Evolutionary conservation across 2,329 filamentous ascomycete genomes (phyloP).

Genomic region (Xylariaceae sp.): DNA sequence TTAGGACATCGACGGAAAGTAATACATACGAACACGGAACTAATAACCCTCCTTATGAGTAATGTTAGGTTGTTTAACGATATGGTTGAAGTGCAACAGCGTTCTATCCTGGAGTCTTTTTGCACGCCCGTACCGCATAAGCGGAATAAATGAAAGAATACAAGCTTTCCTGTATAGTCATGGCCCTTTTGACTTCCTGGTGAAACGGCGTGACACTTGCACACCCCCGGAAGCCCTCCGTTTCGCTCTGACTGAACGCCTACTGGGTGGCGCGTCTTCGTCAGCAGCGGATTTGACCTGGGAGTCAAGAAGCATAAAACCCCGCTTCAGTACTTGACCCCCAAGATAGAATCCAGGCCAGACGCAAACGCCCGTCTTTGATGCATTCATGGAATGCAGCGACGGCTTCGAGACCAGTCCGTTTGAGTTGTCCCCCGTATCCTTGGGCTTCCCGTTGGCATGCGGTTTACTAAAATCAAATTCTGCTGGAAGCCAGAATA

Average conservation of each 20-base stretch:
- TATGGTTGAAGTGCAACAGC: constrained; percentile 14
- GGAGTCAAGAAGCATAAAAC: constrained; percentile 26
- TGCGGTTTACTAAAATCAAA: constrained; percentile 14
- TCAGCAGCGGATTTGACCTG: constrained; percentile 15
- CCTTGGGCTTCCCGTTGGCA: constrained; percentile 5
- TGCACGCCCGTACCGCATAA: constrained; percentile 5
- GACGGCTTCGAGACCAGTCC: constrained; percentile 17
- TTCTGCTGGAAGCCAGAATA: constrained; percentile 27
- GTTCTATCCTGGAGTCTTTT: constrained; percentile 12
- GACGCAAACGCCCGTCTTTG: constrained; percentile 15
- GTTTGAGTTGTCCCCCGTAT: not conserved
- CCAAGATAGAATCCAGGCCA: constrained; percentile 27
- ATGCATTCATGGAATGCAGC: constrained; percentile 8
- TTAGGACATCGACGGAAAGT: not conserved
- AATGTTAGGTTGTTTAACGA: constrained; percentile 8
- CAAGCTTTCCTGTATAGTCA: constrained; percentile 13
- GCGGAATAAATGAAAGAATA: constrained; percentile 9
- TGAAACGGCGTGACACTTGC: not conserved
- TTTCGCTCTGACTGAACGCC: constrained; percentile 10
- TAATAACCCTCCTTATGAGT: constrained; percentile 3
- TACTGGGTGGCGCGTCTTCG: constrained; percentile 2
- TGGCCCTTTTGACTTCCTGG: constrained; percentile 1
- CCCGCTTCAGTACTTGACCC: constrained; percentile 19
- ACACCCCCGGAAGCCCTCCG: constrained; percentile 5
- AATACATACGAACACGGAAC: constrained; percentile 9